Percentiles rank a stretch among this genome's conserved stretches.
Conservation (phyloP, 2,329 filamentous ascomycete genomes). For the Graphilbum fragrans region DNA sequence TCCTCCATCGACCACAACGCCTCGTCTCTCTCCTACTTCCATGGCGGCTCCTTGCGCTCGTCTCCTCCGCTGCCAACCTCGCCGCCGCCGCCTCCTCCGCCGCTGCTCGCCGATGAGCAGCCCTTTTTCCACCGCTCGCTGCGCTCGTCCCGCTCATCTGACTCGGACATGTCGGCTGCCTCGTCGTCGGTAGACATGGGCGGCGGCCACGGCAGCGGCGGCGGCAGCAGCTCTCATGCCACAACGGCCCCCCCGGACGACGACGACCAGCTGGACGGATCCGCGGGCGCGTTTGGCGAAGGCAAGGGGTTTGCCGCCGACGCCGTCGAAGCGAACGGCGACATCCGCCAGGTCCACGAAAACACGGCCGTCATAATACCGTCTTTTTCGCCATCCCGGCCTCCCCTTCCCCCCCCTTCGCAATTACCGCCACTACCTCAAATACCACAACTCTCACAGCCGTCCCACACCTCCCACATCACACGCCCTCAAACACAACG, state of each 20-base stretch:
- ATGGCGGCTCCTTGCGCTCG: slow-evolving; percentile 5
- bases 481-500: too few relatives aligned
- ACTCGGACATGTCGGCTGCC: slow-evolving; percentile 6
- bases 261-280: slow-evolving; percentile 4
- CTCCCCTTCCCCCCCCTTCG: too few relatives aligned
- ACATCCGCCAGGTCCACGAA: not conserved
- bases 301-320: not conserved
- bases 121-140: slow-evolving; percentile 3
- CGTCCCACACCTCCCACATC: too few relatives aligned
- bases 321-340: not conserved
- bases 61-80: slow-evolving; percentile 4
- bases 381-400: too few relatives aligned
- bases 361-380: too few relatives aligned
- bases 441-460: too few relatives aligned
- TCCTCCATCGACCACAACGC: slow-evolving; percentile 7
- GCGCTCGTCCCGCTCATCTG: slow-evolving; percentile 1
- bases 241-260: slow-evolving; percentile 7
- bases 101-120: slow-evolving; percentile 1
- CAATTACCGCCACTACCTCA: too few relatives aligned
- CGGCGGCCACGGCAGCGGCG: slow-evolving; percentile 5
- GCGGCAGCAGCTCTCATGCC: slow-evolving; percentile 9
- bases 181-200: slow-evolving; percentile 11
- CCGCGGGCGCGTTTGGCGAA: not conserved
- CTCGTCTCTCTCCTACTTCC: too few relatives aligned
- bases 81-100: slow-evolving; percentile 4